These are phyloP conservation scores for Nephelium lappaceum DNA, from an alignment of 345 rosid species.

Conservation along the genomic window DNA sequence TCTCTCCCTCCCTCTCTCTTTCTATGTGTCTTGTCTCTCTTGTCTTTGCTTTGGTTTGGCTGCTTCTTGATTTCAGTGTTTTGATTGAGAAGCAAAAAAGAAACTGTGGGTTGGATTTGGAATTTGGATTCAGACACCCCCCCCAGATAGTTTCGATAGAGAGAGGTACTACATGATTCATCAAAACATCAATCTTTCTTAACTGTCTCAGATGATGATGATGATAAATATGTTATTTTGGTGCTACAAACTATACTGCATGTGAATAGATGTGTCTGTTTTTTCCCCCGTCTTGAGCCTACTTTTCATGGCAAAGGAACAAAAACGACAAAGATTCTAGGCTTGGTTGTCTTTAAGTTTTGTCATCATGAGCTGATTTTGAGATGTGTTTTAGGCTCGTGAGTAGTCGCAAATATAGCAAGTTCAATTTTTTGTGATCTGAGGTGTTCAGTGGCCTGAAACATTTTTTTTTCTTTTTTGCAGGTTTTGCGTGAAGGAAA, in stretches of 20 bases:
- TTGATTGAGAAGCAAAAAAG: not conserved
- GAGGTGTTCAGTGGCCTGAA: slow-evolving; percentile 1
- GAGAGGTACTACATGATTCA: slow-evolving; percentile 16
- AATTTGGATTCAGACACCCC: slow-evolving; percentile 15
- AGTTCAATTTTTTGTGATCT: not conserved
- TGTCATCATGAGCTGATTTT: not conserved
- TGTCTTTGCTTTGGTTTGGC: not conserved
- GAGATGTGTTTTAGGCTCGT: not conserved
- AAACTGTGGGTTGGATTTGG: slow-evolving; percentile 1
- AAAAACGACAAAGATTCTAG: slow-evolving; percentile 8
- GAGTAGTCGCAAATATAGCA: too few species aligned
- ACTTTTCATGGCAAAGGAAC: not conserved
- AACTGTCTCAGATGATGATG: not conserved
- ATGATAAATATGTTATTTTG: not conserved
- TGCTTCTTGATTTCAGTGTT: slow-evolving; percentile 23
- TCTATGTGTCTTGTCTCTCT: not conserved
- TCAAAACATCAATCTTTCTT: not conserved
- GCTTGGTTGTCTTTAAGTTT: not conserved
- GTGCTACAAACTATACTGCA: not conserved
- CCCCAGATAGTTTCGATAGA: not conserved
- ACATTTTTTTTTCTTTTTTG: not conserved
- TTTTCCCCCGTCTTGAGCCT: not conserved
- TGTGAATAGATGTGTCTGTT: not conserved
- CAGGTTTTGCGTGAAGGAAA: slow-evolving; percentile 16
- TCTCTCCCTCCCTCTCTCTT: not conserved